These are phyloP conservation scores for Salinomyces thailandicus DNA, from an alignment of 2,329 filamentous ascomycete species.

Conservation along the genomic window DNA sequence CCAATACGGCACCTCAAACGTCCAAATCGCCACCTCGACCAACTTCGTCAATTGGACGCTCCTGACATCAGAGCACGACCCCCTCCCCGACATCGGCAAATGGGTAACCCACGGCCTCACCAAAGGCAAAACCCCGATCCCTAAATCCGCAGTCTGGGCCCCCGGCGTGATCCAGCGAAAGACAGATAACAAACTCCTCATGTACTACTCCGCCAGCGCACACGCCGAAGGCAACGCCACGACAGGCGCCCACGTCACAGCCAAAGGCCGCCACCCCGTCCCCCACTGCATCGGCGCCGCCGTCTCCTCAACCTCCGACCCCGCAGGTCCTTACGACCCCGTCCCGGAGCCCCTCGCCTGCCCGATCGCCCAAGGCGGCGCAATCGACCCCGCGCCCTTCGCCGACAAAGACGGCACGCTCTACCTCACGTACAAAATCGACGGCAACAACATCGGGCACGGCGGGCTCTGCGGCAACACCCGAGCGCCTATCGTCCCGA, in stretches of 20 bases:
- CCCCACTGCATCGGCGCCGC: conserved; percentile 27
- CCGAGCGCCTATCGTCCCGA: conserved; percentile 13
- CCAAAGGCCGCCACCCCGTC: conserved; percentile 11
- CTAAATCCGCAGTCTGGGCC: conserved; percentile 23
- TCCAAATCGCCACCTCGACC: conserved; percentile 30
- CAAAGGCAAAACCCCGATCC: conserved; percentile 9
- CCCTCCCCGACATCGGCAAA: conserved; percentile 19
- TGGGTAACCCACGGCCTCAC: conserved; percentile 16
- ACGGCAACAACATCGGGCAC: conserved; percentile 27
- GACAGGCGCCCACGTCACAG: conserved; percentile 1
- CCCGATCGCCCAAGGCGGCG: conserved; percentile 21
- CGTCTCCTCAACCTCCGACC: conserved; percentile 15
- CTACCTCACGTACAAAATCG: conserved; percentile 27
- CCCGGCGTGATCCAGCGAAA: conserved; percentile 21
- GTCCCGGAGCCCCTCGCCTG: conserved; percentile 17
- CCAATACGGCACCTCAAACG: conserved; percentile 19
- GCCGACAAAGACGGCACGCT: conserved; percentile 19
- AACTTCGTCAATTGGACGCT: conserved; percentile 28
- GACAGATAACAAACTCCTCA: conserved; percentile 20
- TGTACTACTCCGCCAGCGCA: conserved; percentile 25
- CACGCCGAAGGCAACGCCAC: neutral
- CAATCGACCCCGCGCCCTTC: conserved; percentile 25
- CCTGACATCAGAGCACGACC: conserved; percentile 18
- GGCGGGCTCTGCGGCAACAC: conserved; percentile 25
- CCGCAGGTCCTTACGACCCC: conserved; percentile 23